Conservation (phyloP, 2,329 filamentous ascomycete genomes). For the Fusarium luffae region DNA sequence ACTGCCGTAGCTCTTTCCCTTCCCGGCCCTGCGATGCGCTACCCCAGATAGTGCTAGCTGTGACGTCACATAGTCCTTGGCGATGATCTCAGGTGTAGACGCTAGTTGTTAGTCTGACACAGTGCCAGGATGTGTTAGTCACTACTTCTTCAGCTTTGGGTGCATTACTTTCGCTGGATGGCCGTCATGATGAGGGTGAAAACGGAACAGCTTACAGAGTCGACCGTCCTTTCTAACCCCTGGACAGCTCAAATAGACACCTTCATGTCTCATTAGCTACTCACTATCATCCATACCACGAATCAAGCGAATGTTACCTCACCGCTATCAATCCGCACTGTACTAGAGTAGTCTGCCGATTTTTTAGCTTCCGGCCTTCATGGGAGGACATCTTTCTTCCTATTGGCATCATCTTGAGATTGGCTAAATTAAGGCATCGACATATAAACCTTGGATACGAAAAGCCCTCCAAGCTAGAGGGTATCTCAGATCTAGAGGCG, state of each 20-base stretch:
- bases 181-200: slow-evolving; percentile 4
- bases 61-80: slow-evolving; percentile 41
- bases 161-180: not conserved
- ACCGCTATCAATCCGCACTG: slow-evolving; percentile 36
- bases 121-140: slow-evolving; percentile 1
- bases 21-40: slow-evolving; percentile 28
- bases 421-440: slow-evolving; percentile 1
- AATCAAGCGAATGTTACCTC: not conserved
- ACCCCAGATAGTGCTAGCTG: slow-evolving; percentile 40
- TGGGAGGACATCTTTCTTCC: not conserved
- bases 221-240: not conserved
- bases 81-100: slow-evolving; percentile 41
- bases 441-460: slow-evolving; percentile 13
- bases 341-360: slow-evolving; percentile 1
- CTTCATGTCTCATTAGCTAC: slow-evolving; percentile 18
- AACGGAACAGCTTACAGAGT: not conserved
- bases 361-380: not conserved
- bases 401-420: slow-evolving; percentile 14
- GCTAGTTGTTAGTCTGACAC: slow-evolving; percentile 23
- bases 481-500: not conserved
- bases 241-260: slow-evolving; percentile 5
- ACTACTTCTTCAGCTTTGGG: slow-evolving; percentile 16
- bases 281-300: not conserved
- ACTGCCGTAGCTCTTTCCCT: slow-evolving; percentile 35
- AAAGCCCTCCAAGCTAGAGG: not conserved